Percentiles rank a stretch among this genome's conserved stretches.
These are phyloP conservation scores for Saccharomyces pastorianus DNA, from an alignment of 1,139 yeast species.

Conservation along the genomic window DNA sequence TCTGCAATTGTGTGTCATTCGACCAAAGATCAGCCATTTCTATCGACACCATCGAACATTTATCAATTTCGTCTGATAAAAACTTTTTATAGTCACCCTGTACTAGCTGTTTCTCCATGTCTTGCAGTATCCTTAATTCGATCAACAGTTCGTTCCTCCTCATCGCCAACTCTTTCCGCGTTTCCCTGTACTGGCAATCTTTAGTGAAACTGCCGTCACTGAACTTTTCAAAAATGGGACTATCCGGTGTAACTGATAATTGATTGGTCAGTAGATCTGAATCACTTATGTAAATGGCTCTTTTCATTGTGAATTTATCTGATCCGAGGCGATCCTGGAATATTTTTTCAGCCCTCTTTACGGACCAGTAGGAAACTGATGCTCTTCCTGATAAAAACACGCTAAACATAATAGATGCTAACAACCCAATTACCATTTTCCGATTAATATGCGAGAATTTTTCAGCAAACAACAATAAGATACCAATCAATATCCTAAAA, in stretches of 20 bases:
- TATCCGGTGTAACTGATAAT: constrained; percentile 22
- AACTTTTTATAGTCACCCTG: constrained; percentile 68
- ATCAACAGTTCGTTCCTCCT: constrained; percentile 70
- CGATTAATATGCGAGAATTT: constrained; percentile 21
- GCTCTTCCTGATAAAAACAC: constrained; percentile 46
- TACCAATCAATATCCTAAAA: constrained; percentile 16
- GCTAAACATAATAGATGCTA: constrained; percentile 37
- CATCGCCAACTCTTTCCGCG: constrained; percentile 59
- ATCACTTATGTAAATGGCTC: constrained; percentile 62
- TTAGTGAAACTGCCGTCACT: constrained; percentile 14
- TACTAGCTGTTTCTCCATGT: constrained; percentile 59
- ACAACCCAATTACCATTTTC: constrained; percentile 13
- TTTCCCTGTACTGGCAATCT: constrained; percentile 36
- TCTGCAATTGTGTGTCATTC: constrained; percentile 20
- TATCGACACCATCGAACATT: constrained; percentile 42
- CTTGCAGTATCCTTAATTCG: constrained; percentile 59
- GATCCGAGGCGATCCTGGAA: constrained; percentile 37
- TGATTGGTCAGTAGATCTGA: constrained; percentile 41
- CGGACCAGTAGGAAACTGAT: constrained; percentile 58
- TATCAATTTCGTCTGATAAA: constrained; percentile 54
- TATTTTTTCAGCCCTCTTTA: constrained; percentile 43
- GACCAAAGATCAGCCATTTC: constrained; percentile 23
- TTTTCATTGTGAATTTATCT: constrained; percentile 43
- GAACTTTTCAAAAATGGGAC: constrained; percentile 26
- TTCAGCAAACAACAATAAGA: constrained; percentile 14